A percentile compares a stretch with the other conserved stretches of the same genome.
Conservation (phyloP, 2,329 filamentous ascomycete genomes). For the Colletotrichum sp. region DNA sequence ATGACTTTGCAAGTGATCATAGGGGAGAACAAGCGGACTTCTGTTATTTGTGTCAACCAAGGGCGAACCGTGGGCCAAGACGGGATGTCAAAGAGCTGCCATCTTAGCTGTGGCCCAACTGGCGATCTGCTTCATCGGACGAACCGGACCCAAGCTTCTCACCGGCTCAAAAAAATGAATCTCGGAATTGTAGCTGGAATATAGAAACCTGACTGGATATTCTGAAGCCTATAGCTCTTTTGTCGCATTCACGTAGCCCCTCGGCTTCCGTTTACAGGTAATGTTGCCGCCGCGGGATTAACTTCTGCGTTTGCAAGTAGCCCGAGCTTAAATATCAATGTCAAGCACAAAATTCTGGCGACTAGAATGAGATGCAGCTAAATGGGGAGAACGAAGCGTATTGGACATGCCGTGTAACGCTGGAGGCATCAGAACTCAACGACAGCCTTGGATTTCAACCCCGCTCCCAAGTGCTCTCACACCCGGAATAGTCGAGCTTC, state of each 20-base stretch:
- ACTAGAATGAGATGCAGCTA: neutral
- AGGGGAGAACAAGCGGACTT: neutral
- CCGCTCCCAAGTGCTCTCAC: neutral
- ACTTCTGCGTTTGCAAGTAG: neutral
- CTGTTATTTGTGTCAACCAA: neutral
- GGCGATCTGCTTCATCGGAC: neutral
- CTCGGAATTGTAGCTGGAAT: neutral
- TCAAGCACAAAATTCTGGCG: neutral
- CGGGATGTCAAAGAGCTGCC: neutral
- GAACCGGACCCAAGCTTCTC: neutral
- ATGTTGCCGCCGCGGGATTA: neutral
- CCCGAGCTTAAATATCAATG: neutral
- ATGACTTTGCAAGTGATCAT: neutral
- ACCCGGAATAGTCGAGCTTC: neutral
- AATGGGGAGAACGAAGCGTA: neutral
- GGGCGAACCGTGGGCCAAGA: neutral
- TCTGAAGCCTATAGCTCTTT: neutral
- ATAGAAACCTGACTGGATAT: accelerated
- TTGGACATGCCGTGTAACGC: neutral
- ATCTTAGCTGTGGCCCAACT: neutral
- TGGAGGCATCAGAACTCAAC: neutral
- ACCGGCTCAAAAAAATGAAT: neutral
- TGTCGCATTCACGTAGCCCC: neutral
- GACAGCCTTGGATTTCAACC: neutral
- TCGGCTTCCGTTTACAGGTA: neutral